Evolutionary conservation across 768 basidiomycete species (phyloP), one percentile per base, ranked within the genome.

Genomic region (Saitozyma sp.): DNA sequence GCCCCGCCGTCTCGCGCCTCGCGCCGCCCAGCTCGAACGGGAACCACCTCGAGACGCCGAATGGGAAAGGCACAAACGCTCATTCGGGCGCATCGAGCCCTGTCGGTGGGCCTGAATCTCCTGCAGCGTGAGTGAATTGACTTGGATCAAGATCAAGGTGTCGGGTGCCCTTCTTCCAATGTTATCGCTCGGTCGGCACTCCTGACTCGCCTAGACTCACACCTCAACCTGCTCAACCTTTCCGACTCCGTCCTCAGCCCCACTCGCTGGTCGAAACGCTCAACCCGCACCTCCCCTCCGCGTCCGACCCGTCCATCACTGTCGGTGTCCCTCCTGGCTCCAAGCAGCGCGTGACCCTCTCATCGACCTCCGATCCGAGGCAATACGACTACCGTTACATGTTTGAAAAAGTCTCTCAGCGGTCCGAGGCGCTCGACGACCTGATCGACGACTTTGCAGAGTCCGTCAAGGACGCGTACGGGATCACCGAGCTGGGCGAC

Each of bases 331-430:
- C 67, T 9, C 43, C 50, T 20, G 59, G 46, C 8, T 60, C 67
- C 8, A 69, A 64, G 39, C 57, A 67, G 29, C 61, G 82, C 16
- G 73, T 82, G 51, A 50, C 59, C 9, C 54, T 82, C 20, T 64
- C 59, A 10, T 67, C 71, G 4, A 63, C 59, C 0, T 63, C 70
- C 16, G 66, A 81, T 45, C 76, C 77, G 6, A 73, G 71, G 58
- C 59, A 71, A 17, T 79, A 71, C 64, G 70, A 71, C 17, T 79
- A 82, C 62, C 85, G 90, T 38, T 98, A 97, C 77, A 94, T 95
- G 93, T 92, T 90, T 73, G 93, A 97, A 78, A 92, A 91, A 80
- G 83, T 89, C 29, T 86, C 86, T 1, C 90, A 90, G 73, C 83
- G 93, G 51, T 88, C 91, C 64, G 89, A 89, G 83, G 87, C 54